These are phyloP conservation scores for Herpetospermum pedunculosum DNA, from an alignment of 306 rosid genomes.

Conservation along the genomic window DNA sequence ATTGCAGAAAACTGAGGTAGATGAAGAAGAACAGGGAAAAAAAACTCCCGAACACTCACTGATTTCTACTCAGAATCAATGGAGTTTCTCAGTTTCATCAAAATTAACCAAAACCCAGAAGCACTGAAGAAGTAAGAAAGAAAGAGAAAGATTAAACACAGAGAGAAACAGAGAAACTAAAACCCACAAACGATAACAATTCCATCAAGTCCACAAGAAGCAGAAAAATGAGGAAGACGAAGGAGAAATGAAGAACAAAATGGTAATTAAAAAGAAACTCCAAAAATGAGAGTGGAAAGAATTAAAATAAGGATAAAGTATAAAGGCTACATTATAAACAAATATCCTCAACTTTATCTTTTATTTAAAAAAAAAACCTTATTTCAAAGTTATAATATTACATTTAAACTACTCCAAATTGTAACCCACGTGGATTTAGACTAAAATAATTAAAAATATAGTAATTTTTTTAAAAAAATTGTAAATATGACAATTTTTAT, in stretches of 20 bases:
- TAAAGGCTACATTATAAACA: slow-evolving; percentile 9
- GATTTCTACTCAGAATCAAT: not conserved
- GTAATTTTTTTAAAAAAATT: too few species aligned
- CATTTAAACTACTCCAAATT: too few species aligned
- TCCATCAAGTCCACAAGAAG: too few species aligned
- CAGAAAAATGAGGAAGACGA: too few species aligned
- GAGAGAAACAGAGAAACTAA: not conserved
- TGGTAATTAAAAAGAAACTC: too few species aligned
- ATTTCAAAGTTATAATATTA: not conserved
- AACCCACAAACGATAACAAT: not conserved
- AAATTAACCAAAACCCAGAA: not conserved
- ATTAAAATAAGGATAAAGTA: slow-evolving; percentile 2
- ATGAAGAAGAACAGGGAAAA: not conserved
- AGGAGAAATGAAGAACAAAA: too few species aligned
- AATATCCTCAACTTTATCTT: too few species aligned
- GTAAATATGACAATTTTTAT: too few species aligned
- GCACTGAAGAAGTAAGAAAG: not conserved
- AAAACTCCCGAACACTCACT: not conserved
- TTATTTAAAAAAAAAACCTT: too few species aligned
- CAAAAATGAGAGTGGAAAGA: not conserved
- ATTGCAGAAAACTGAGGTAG: not conserved
- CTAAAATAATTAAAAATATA: too few species aligned
- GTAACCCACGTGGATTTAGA: too few species aligned
- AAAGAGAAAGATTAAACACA: not conserved
- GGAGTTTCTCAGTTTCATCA: not conserved